A percentile compares a stretch with the other conserved stretches of the same genome.
Conservation (phyloP, 805 yeast genomes). For the Candida koratica region DNA sequence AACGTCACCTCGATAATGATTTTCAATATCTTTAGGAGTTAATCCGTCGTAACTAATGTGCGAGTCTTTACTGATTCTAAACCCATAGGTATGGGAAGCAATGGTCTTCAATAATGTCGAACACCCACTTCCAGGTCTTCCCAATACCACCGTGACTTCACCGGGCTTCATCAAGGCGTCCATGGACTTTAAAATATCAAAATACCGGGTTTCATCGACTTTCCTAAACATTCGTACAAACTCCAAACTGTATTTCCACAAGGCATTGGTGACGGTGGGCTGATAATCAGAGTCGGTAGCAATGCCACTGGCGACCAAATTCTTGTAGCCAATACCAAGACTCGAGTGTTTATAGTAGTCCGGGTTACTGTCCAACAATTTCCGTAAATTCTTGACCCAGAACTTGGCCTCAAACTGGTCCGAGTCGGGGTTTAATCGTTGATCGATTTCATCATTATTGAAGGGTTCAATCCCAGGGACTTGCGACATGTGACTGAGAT, state of each 20-base stretch:
- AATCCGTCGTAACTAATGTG: constrained; percentile 33
- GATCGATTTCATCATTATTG: constrained; percentile 21
- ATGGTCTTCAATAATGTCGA: constrained; percentile 37
- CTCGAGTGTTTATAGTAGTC: constrained; percentile 57
- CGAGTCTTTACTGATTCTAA: constrained; percentile 29
- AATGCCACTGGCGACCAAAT: constrained; percentile 54
- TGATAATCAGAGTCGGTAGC: constrained; percentile 65
- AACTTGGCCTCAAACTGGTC: constrained; percentile 51
- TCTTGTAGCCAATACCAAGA: constrained; percentile 51
- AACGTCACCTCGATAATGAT: constrained; percentile 33
- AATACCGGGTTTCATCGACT: constrained; percentile 12
- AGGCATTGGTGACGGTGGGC: constrained; percentile 46
- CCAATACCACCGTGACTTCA: constrained; percentile 36
- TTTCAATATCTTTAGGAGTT: constrained; percentile 23
- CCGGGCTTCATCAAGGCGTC: constrained; percentile 29
- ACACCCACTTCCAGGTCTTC: constrained; percentile 41
- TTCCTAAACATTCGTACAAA: constrained; percentile 6
- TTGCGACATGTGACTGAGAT: constrained; percentile 41
- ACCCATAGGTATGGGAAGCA: constrained; percentile 34
- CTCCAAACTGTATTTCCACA: constrained; percentile 19
- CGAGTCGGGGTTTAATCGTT: constrained; percentile 50
- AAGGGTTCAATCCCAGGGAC: constrained; percentile 43
- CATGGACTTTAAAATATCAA: constrained; percentile 25
- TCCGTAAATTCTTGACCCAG: constrained; percentile 61
- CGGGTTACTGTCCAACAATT: constrained; percentile 45